Evolutionary conservation across 305 asterid genomes (phyloP), one percentile per base, ranked within the genome.

Genomic region (Fraxinus platypoda): DNA sequence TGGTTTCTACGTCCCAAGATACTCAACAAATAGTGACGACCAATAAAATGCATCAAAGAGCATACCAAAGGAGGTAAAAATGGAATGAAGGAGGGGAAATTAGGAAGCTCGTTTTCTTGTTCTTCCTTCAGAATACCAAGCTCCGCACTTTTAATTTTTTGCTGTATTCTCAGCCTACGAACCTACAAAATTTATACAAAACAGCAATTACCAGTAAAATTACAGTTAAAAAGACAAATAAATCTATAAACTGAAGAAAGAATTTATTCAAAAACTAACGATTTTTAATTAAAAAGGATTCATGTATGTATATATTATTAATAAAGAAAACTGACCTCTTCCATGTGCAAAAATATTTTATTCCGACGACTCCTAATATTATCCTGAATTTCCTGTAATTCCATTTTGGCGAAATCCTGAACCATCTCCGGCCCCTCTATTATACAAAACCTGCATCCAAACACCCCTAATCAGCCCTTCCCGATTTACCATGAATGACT

Each of bases 371-470:
- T 90, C 74, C 94, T 92, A 78, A 95, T 94, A 83, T 90, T 95
- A 52, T 95, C 98, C 85, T 92, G 93, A 83, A 95, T 93, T 88
- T 95, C 99, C 85, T 89, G 94, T 54, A 91, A 82, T 81, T 94
- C 98, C 98, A 95, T 94, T 77, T 91, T 88, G 4, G 93, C 97
- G 54, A 94, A 95, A 83, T 92, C 97, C 91, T 88, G 92, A 34
- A 93, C 95, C 43, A 93, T 93, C 88, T 95, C 99, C 21, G 99
- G 99, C 6, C 98, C 98, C 88, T 95, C 98, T 70, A 95, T 95
- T 88, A 95, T 95, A 83, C 98, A 94, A 86, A 95, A 95, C 79
- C 98, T 94, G 88, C 85, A 83, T 1, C 15, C 81, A 73, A 76
- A 78, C 70, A 74, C 23, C 34, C 81, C 25, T 31, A 81, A 76